Evolutionary conservation across 805 yeast genomes (phyloP), one percentile per base, ranked within the genome.

Genomic region (Teunomyces pallodes): DNA sequence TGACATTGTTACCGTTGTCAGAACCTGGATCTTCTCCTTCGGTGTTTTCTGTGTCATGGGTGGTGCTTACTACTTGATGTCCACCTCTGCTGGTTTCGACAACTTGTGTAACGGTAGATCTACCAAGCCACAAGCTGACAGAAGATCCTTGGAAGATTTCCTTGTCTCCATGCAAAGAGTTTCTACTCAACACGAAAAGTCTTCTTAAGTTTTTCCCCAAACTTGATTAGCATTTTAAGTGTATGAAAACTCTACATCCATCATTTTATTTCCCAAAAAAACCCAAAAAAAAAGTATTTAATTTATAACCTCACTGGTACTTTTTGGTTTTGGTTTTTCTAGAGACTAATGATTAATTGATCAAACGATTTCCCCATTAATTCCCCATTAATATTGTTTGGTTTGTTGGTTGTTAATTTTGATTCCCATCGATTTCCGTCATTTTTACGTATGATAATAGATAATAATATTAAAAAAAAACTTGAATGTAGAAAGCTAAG

Each of bases 21-120:
- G 96, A 81, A 83, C 87, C 75, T 90, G 94, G 94, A 76, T 90
- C 69, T 90, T 88, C 89, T 90, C 97, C 54, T 86, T 90, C 79
- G 97, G 97, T 82, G 86, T 87, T 75, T 90, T 90, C 92, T 90
- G 96, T 81, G 82, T 85, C 75, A 75, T 90, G 80, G 96, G 96
- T 74, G 97, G 96, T 82, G 88, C 92, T 66, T 90, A 90, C 87
- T 91, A 87, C 86, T 70, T 87, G 72, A 87, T 90, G 96, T 82
- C 92, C 56, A 82, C 76, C 63, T 86, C 92, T 52, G 84, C 82
- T 65, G 80, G 83, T 54, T 87, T 87, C 67, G 95, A 87, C 77
- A 81, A 84, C 79, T 72, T 86, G 70, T 85, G 87, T 84, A 87
- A 87, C 80, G 90, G 94, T 77, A 83, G 80, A 76, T 79, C 84